Percentiles rank a stretch among this genome's conserved stretches.
Conservation (phyloP, 2,329 filamentous ascomycete genomes). For the Aspergillus sp. region DNA sequence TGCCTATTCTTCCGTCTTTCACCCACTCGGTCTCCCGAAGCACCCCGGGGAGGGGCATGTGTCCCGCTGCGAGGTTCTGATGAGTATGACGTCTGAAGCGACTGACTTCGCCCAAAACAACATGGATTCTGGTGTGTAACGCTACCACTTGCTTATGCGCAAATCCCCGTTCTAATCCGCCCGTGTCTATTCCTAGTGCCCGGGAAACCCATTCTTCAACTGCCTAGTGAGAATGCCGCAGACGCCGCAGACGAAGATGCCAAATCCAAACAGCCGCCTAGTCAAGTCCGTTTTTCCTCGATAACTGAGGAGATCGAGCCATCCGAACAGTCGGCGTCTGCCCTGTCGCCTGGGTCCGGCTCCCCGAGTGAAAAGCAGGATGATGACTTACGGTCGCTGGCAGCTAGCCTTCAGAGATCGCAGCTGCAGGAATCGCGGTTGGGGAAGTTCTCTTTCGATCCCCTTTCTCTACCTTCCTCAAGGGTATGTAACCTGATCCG, state of each 20-base stretch:
- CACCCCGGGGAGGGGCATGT: slow-evolving; percentile 30
- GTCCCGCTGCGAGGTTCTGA: slow-evolving; percentile 26
- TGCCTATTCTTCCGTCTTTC: neutral
- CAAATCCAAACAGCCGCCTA: slow-evolving; percentile 29
- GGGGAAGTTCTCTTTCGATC: slow-evolving; percentile 85
- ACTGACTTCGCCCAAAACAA: slow-evolving; percentile 25
- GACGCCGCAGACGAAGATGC: slow-evolving; percentile 24
- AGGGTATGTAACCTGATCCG: slow-evolving; percentile 35
- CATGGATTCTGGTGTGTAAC: slow-evolving; percentile 31
- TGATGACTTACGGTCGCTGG: slow-evolving; percentile 69
- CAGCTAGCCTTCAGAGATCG: slow-evolving; percentile 68
- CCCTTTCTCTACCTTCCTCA: slow-evolving; percentile 72
- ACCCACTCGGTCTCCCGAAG: neutral
- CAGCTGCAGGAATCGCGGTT: slow-evolving; percentile 79
- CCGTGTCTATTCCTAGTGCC: slow-evolving; percentile 17
- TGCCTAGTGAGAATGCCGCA: slow-evolving; percentile 18
- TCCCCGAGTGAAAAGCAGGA: slow-evolving; percentile 35
- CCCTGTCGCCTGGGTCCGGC: slow-evolving; percentile 13
- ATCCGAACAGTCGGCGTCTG: slow-evolving; percentile 27
- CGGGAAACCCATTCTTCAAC: slow-evolving; percentile 19
- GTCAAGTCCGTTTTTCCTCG: slow-evolving; percentile 67
- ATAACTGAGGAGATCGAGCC: slow-evolving; percentile 68
- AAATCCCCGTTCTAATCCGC: slow-evolving; percentile 6
- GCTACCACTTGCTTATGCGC: slow-evolving; percentile 5
- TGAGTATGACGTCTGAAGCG: slow-evolving; percentile 37